Evolutionary conservation across 2,329 filamentous ascomycete species (phyloP).

Genomic region (Diaporthe capsici): DNA sequence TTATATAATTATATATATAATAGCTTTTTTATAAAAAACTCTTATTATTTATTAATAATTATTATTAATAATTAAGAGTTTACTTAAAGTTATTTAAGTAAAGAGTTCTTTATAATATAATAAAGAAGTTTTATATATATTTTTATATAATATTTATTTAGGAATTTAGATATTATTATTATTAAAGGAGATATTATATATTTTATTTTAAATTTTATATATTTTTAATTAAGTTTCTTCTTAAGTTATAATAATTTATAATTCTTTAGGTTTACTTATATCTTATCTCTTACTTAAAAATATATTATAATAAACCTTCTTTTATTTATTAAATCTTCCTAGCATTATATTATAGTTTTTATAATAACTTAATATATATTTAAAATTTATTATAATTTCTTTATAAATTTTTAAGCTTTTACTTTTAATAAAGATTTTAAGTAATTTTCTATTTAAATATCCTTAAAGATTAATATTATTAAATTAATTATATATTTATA

Average conservation of each 20-base stretch:
- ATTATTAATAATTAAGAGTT: neutral
- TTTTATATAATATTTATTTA: neutral
- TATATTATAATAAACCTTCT: neutral
- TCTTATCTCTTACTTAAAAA: neutral
- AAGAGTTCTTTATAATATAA: neutral
- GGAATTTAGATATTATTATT: neutral
- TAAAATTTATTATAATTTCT: neutral
- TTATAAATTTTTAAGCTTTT: neutral
- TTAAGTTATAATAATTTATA: neutral
- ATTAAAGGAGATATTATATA: neutral
- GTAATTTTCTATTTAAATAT: neutral
- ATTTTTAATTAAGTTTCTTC: neutral
- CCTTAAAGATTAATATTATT: neutral
- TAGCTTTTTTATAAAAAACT: neutral
- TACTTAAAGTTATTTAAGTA: neutral
- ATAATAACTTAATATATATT: neutral
- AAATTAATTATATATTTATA: neutral
- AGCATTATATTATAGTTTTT: neutral
- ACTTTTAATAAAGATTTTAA: neutral
- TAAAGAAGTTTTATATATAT: neutral
- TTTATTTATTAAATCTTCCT: neutral
- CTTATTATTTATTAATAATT: neutral
- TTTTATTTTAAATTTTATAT: neutral
- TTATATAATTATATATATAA: neutral
- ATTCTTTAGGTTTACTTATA: neutral